Conservation (phyloP, 2,329 filamentous ascomycete genomes). For the Beauveria asiatica region DNA sequence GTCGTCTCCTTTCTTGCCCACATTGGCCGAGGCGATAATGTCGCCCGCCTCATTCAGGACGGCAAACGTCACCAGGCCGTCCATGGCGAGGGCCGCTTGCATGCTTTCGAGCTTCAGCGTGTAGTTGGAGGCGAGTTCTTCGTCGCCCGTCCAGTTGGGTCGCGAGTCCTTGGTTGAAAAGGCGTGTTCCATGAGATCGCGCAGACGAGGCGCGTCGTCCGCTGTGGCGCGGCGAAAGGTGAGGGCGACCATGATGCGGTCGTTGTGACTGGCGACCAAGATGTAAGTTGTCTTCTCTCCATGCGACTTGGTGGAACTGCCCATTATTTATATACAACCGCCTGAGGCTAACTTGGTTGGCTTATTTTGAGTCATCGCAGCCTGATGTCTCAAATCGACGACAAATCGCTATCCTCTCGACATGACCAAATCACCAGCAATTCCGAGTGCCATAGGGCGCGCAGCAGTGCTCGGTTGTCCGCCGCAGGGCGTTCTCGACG, state of each 20-base stretch:
- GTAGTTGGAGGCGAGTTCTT: slow-evolving; percentile 58
- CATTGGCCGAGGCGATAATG: slow-evolving; percentile 18
- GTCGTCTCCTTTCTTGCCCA: slow-evolving; percentile 14
- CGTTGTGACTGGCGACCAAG: not conserved
- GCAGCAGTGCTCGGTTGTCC: no score
- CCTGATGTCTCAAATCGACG: not conserved
- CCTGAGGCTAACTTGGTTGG: no score
- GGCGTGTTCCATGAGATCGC: slow-evolving; percentile 29
- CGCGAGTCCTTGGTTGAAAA: slow-evolving; percentile 32
- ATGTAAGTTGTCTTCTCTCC: not conserved
- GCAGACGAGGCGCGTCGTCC: slow-evolving; percentile 27
- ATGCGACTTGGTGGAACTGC: not conserved
- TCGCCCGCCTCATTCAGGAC: slow-evolving; percentile 15
- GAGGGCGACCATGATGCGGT: slow-evolving; percentile 15
- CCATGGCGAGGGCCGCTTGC: slow-evolving; percentile 39
- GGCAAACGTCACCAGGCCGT: slow-evolving; percentile 23
- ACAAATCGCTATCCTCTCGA: not conserved
- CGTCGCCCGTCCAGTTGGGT: slow-evolving; percentile 26
- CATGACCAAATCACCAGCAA: no score
- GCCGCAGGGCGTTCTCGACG: no score
- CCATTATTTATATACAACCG: not conserved
- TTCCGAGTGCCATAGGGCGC: no score
- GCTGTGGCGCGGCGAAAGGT: slow-evolving; percentile 29
- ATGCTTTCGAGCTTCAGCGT: slow-evolving; percentile 58
- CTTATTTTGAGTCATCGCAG: not conserved